Conservation (phyloP, 164 flowering plant species). For the Aristolochia contorta region DNA sequence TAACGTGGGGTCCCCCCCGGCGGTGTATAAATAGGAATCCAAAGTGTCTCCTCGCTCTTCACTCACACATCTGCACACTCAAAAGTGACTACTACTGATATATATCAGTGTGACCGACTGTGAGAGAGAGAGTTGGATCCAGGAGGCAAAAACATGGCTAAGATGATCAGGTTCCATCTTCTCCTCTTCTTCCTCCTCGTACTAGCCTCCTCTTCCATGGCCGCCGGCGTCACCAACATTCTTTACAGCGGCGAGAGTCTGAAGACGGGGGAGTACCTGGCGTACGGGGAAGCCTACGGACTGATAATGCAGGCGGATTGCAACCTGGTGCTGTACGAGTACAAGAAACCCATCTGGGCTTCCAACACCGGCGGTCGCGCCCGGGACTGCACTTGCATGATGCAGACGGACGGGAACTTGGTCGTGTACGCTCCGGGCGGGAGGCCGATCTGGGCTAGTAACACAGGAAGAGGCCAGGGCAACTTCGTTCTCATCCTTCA, state of each 20-base stretch:
- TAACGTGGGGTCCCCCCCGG: no score
- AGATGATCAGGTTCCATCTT: no score
- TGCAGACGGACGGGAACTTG: neutral
- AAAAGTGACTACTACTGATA: no score
- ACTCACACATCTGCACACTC: no score
- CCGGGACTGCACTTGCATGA: neutral
- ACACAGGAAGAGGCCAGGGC: neutral
- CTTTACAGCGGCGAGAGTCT: neutral
- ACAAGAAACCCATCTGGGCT: neutral
- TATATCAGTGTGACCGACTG: no score
- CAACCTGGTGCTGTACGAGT: conserved; percentile 4
- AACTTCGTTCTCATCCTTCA: no score
- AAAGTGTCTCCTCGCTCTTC: no score
- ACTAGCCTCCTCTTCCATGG: no score
- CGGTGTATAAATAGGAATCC: no score
- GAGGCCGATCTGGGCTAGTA: neutral
- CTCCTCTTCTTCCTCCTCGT: no score
- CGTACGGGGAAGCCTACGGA: neutral
- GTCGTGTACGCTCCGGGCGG: neutral
- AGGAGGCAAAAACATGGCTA: no score
- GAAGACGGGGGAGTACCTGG: neutral
- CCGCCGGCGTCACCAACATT: neutral
- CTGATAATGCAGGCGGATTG: neutral
- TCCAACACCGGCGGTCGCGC: neutral
- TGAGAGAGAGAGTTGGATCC: no score